Evolutionary conservation across 2,329 filamentous ascomycete species (phyloP).

Genomic region (Diaporthe citriasiana): DNA sequence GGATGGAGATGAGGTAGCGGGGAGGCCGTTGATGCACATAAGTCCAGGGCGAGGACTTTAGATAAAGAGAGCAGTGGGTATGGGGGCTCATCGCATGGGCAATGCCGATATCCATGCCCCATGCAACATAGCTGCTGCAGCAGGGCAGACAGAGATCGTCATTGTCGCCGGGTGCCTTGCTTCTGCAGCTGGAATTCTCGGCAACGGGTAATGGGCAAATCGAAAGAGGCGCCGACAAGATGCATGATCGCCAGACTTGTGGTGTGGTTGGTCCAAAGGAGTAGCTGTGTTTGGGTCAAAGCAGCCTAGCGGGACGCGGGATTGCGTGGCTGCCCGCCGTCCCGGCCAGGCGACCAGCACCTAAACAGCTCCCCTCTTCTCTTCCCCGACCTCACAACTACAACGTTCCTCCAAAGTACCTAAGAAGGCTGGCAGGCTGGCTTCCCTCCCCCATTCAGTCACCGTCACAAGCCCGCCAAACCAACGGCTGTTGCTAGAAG

Average conservation of each 20-base stretch:
- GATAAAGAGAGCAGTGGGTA: not conserved
- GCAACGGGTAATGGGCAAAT: slow-evolving; percentile 1
- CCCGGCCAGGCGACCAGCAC: too few species aligned
- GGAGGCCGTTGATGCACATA: not conserved
- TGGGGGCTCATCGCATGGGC: not conserved
- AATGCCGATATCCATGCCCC: not conserved
- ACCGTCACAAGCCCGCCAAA: slow-evolving; percentile 12
- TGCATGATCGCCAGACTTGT: slow-evolving; percentile 29
- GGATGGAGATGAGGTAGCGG: not conserved
- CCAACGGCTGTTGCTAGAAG: not conserved
- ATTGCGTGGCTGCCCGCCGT: slow-evolving; percentile 17
- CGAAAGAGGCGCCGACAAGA: slow-evolving; percentile 27
- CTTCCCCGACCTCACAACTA: not conserved
- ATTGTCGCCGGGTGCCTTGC: slow-evolving; percentile 26
- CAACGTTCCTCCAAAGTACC: not conserved
- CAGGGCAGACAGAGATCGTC: slow-evolving; percentile 18
- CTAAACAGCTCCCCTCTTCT: not conserved
- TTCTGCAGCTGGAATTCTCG: slow-evolving; percentile 16
- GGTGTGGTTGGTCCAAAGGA: slow-evolving; percentile 26
- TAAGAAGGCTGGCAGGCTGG: not conserved
- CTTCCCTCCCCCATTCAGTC: not conserved
- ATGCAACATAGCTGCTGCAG: slow-evolving; percentile 9
- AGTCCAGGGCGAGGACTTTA: not conserved
- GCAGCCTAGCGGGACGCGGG: slow-evolving; percentile 25
- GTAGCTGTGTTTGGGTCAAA: slow-evolving; percentile 17